Evolutionary conservation across 108 stramenopile species (phyloP).

Genomic region (Cylindrotheca closterium): DNA sequence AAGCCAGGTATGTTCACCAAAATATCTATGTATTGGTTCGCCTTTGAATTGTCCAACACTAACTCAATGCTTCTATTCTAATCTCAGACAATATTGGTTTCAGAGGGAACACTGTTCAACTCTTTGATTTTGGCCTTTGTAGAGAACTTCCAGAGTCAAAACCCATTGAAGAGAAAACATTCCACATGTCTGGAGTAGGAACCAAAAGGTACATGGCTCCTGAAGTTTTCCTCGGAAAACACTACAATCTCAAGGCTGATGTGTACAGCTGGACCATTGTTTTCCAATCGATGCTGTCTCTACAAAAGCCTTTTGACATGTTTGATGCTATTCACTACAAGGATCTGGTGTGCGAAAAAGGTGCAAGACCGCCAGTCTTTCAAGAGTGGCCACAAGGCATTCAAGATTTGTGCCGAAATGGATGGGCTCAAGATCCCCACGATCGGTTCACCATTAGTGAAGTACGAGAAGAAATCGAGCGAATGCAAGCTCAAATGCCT

Average conservation of each 20-base stretch:
- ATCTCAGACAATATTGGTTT: conserved; percentile 68
- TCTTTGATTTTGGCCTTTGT: conserved; percentile 84
- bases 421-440: conserved; percentile 46
- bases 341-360: conserved; percentile 39
- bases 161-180: conserved; percentile 35
- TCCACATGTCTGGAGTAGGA: conserved; percentile 60
- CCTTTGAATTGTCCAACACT: background rate
- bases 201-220: conserved; percentile 48
- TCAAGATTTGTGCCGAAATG: conserved; percentile 32
- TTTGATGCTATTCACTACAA: conserved; percentile 26
- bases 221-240: conserved; percentile 31
- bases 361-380: conserved; percentile 33
- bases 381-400: conserved; percentile 45
- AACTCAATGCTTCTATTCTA: conserved; percentile 1
- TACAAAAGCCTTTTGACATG: conserved; percentile 54
- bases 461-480: conserved; percentile 13
- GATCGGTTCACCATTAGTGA: conserved; percentile 49
- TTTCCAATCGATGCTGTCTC: conserved; percentile 43
- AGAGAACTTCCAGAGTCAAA: conserved; percentile 40
- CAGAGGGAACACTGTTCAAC: conserved; percentile 47
- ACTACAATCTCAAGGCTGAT: conserved; percentile 49
- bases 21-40: conserved; percentile 2
- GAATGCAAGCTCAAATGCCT: background rate
- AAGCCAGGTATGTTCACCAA: conserved; percentile 35
- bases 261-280: conserved; percentile 56